These are phyloP conservation scores for Beauveria medogensis DNA, from an alignment of 2,329 filamentous ascomycete species.

Conservation along the genomic window DNA sequence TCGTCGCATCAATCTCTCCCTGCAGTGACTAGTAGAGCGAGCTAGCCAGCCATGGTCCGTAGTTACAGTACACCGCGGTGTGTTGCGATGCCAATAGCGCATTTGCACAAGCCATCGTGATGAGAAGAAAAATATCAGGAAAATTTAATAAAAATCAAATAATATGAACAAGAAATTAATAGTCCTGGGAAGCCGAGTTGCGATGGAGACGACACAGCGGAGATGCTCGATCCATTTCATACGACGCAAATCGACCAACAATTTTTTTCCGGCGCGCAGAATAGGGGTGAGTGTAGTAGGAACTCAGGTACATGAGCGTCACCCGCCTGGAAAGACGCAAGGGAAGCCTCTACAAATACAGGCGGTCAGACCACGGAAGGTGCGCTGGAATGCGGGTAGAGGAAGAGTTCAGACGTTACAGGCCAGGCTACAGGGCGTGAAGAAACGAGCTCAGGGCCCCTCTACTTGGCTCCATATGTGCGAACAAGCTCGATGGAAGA, in stretches of 20 bases:
- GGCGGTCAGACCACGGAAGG: background rate
- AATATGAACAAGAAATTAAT: background rate
- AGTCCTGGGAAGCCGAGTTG: background rate
- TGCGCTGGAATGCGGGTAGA: background rate
- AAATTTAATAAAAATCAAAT: background rate
- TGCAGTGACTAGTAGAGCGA: no score
- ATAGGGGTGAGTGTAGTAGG: background rate
- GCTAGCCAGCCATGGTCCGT: no score
- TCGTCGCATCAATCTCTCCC: no score
- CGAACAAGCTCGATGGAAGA: background rate
- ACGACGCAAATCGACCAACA: slow-evolving; percentile 6
- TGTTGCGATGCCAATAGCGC: background rate
- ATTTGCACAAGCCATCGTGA: background rate
- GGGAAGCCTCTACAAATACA: background rate
- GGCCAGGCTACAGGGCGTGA: background rate
- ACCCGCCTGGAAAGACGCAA: background rate
- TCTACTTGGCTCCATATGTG: no score
- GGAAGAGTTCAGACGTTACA: background rate
- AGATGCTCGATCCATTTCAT: slow-evolving; percentile 6
- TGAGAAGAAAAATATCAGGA: background rate
- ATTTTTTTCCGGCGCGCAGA: background rate
- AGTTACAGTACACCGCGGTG: no score
- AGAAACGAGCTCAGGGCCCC: no score
- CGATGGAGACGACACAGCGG: background rate
- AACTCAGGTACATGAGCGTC: slow-evolving; percentile 1